Conservation (phyloP, 2,329 filamentous ascomycete species). For the Venturia carpophila region DNA sequence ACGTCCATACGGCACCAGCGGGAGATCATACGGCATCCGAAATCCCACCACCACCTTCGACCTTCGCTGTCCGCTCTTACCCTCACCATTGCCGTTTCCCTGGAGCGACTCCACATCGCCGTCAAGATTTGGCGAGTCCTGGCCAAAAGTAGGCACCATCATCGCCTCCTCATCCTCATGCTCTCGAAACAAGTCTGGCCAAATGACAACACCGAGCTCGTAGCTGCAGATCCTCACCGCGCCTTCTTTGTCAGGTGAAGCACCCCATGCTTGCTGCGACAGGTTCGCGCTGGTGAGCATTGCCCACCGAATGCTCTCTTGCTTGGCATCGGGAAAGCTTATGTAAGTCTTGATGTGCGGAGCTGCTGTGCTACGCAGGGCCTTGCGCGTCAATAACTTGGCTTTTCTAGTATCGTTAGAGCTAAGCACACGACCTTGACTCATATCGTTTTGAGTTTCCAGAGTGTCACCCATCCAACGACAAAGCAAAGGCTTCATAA, state of each 20-base stretch:
- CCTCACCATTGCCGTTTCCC: constrained; percentile 20
- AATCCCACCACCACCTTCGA: constrained; percentile 51
- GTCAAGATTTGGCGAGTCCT: constrained; percentile 45
- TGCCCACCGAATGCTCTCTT: constrained; percentile 65
- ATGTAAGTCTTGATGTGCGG: constrained; percentile 90
- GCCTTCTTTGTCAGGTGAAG: constrained; percentile 33
- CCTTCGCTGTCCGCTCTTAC: not conserved
- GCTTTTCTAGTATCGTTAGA: constrained; percentile 36
- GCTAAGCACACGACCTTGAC: not conserved
- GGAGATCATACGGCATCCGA: constrained; percentile 75
- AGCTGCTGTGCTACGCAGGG: constrained; percentile 51
- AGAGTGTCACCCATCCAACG: constrained; percentile 52
- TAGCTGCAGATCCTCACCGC: constrained; percentile 68
- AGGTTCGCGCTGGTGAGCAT: constrained; percentile 86
- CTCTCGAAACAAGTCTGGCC: constrained; percentile 52
- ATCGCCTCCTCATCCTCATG: constrained; percentile 27
- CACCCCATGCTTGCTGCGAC: constrained; percentile 84
- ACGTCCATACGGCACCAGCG: constrained; percentile 56
- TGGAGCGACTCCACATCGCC: constrained; percentile 20
- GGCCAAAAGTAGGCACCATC: constrained; percentile 64
- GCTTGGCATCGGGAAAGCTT: constrained; percentile 44
- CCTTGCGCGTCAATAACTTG: constrained; percentile 20
- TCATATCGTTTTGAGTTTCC: not conserved
- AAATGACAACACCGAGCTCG: constrained; percentile 76
- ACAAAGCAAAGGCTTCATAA: constrained; percentile 61